phyloP scores from a whole-genome alignment of 1,139 yeast species.

The Yamadazyma triangularis region DNA sequence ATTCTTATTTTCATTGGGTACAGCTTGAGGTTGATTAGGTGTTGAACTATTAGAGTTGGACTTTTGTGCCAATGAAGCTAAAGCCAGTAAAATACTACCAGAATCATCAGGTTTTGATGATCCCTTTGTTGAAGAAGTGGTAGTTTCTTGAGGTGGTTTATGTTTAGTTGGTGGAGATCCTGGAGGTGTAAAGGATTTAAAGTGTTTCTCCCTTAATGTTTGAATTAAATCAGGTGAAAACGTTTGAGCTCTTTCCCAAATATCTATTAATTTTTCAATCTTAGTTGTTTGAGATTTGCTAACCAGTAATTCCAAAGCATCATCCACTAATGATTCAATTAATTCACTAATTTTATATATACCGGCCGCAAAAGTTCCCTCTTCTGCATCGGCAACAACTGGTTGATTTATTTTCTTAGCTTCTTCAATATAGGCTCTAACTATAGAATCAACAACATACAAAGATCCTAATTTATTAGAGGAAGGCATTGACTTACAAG shows the following conservation, averaged over 20 bases:
- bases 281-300: constrained; percentile 59
- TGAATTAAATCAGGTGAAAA: constrained; percentile 56
- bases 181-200: constrained; percentile 53
- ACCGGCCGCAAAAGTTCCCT: constrained; percentile 76
- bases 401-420: constrained; percentile 52
- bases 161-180: constrained; percentile 50
- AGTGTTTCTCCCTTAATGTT: constrained; percentile 56
- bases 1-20: constrained; percentile 11
- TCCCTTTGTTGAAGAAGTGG: background rate
- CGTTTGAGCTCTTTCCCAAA: constrained; percentile 87
- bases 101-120: constrained; percentile 40
- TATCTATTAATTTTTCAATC: constrained; percentile 77
- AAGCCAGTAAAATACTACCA: constrained; percentile 59
- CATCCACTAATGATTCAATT: constrained; percentile 55
- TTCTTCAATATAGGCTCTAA: constrained; percentile 78
- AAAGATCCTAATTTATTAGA: constrained; percentile 86
- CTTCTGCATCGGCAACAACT: constrained; percentile 45
- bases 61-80: constrained; percentile 50
- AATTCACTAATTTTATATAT: constrained; percentile 56
- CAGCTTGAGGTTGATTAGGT: constrained; percentile 13
- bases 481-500: constrained; percentile 70
- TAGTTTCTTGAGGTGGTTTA: constrained; percentile 14
- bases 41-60: constrained; percentile 25
- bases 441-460: constrained; percentile 89
- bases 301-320: constrained; percentile 51